Percentiles rank a stretch among this genome's conserved stretches.
Evolutionary conservation across 1,284 basidiomycete genomes (phyloP).

Genomic region (Sporisorium sorghi): DNA sequence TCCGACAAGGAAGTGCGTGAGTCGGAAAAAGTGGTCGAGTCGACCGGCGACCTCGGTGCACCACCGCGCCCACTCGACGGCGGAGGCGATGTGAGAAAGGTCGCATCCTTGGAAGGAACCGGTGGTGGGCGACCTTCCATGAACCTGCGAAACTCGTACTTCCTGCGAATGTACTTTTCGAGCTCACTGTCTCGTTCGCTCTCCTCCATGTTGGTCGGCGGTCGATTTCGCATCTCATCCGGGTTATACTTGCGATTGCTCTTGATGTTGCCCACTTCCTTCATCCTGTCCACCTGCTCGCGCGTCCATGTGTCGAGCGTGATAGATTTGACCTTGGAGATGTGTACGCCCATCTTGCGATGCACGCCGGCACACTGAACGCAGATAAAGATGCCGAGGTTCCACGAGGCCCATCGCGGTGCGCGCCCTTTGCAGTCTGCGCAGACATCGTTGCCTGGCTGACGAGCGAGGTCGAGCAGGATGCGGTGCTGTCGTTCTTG

Average conservation of each 20-base stretch:
- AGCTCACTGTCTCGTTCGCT: conserved; percentile 81
- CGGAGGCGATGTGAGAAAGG: conserved; percentile 39
- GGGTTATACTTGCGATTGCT: conserved; percentile 81
- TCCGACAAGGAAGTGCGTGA: conserved; percentile 10
- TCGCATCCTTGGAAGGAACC: conserved; percentile 56
- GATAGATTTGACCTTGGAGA: conserved; percentile 78
- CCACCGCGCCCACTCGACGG: conserved; percentile 11
- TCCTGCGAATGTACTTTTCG: conserved; percentile 83
- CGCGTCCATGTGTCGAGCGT: conserved; percentile 85
- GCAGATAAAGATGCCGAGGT: conserved; percentile 73
- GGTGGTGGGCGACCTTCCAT: conserved; percentile 55
- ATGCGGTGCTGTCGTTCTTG: conserved; percentile 78
- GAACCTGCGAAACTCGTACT: conserved; percentile 69
- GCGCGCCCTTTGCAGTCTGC: conserved; percentile 82
- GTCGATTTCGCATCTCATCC: conserved; percentile 79
- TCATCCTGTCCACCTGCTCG: conserved; percentile 84
- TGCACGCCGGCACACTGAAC: conserved; percentile 86
- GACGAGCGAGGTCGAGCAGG: conserved; percentile 76
- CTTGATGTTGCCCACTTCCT: conserved; percentile 79
- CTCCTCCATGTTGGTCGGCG: conserved; percentile 82
- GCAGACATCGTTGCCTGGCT: conserved; percentile 84
- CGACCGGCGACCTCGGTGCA: conserved; percentile 14
- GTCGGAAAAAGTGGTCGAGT: conserved; percentile 5
- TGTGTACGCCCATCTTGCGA: conserved; percentile 82
- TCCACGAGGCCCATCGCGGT: conserved; percentile 85